Conservation (phyloP, 2,329 filamentous ascomycete genomes). For the Keithomyces neogunnii region DNA sequence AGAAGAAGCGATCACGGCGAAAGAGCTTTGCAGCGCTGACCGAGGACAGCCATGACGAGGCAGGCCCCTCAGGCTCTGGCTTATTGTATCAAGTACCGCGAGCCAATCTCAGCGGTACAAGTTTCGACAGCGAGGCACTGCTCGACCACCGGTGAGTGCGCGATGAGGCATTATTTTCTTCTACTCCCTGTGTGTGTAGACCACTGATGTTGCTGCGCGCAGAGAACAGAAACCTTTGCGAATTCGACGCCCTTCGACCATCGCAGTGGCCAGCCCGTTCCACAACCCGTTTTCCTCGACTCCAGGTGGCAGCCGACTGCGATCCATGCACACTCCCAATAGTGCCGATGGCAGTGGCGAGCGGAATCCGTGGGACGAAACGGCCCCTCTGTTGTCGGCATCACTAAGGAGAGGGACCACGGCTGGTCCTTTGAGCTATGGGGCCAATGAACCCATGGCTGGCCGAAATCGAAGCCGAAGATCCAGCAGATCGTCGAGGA, state of each 20-base stretch:
- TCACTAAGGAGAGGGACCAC: constrained; percentile 15
- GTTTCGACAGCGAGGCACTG: constrained; percentile 79
- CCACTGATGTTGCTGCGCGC: not conserved
- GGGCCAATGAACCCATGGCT: constrained; percentile 29
- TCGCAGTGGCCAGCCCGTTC: constrained; percentile 25
- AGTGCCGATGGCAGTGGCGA: constrained; percentile 41
- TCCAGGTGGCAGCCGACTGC: constrained; percentile 24
- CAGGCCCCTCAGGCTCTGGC: constrained; percentile 25
- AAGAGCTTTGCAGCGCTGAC: constrained; percentile 69
- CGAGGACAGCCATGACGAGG: constrained; percentile 41
- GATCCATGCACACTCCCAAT: constrained; percentile 25
- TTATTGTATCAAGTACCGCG: constrained; percentile 45
- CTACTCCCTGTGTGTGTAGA: not conserved
- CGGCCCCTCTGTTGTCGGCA: constrained; percentile 44
- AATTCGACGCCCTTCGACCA: constrained; percentile 50
- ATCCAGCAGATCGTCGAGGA: constrained; percentile 44
- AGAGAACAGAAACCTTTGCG: constrained; percentile 56
- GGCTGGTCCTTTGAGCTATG: constrained; percentile 28
- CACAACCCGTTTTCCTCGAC: constrained; percentile 22
- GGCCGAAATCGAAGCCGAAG: constrained; percentile 32
- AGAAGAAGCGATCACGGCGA: constrained; percentile 66
- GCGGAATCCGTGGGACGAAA: constrained; percentile 36
- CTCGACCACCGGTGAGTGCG: constrained; percentile 68
- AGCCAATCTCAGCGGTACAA: constrained; percentile 68
- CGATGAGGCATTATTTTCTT: not conserved